Base-by-base conservation (phyloP, 768 basidiomycete species). In the Fistulinella prunicolor region DNA sequence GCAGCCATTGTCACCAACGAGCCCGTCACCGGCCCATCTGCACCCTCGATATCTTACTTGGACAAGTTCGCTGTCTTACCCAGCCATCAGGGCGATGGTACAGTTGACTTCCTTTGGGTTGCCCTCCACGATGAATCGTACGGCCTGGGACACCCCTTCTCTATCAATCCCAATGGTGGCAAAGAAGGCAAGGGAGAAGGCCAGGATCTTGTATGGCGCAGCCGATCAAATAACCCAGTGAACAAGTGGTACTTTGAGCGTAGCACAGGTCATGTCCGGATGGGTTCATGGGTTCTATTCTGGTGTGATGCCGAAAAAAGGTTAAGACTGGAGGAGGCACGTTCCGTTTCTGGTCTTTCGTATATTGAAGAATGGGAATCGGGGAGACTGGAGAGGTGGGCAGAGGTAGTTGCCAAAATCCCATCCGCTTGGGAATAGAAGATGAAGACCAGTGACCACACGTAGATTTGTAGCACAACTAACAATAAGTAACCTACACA, bases 191-290 rank as follows among this genome's bases (percentile, higher is more conserved):
- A 80, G 48, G 94, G 95, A 22, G 81, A 87, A 64, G 94, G 94
- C n/a, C 76, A 83, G 37, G 96, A 98, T 63, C 78, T 99, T 49
- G 93, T 99, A 32, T 99, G 96, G 96, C 82, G 96, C 38, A 89
- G 85, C 64, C 79, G 96, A 46, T 77, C 87, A 7, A 79, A 96
- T 70, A 99, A 99, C 67, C 94, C 94, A 0, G 83, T 98, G 47
- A 99, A 99, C 72, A 95, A 94, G 70, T 99, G 96, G 96, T 99
- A 99, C 70, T 97, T 92, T 56, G 96, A 99, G 62, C 83, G 96
- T 28, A 89, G 87, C 63, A 87, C 86, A 17, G 96, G 96, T 17
- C 94, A 97, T 70, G 53, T 93, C 32, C 79, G 89, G 54, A 79
- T 86, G 74, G 87, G 85, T 10, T 73, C 82, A 21, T 99, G 95